Evolutionary conservation across 2,329 filamentous ascomycete species (phyloP).

Genomic region (Gyromitra esculenta): DNA sequence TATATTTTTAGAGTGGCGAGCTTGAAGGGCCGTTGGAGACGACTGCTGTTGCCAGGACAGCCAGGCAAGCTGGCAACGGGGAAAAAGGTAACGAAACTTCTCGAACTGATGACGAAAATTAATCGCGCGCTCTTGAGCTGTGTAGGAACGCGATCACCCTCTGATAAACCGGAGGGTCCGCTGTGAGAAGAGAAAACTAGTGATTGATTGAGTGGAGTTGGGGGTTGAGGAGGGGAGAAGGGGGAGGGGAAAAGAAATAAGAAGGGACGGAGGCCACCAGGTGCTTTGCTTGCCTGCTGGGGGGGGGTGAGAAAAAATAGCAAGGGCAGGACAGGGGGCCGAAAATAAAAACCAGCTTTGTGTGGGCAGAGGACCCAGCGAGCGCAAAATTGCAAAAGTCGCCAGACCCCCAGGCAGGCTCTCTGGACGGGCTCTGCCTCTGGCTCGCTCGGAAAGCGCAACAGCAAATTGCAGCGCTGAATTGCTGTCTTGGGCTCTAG

Average conservation of each 20-base stretch:
- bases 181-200: slow-evolving; percentile 49
- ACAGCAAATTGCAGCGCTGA: slow-evolving; percentile 27
- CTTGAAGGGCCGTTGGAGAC: slow-evolving; percentile 46
- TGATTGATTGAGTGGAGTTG: slow-evolving; percentile 52
- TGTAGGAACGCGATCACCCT: slow-evolving; percentile 56
- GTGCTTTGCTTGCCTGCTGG: slow-evolving; percentile 2
- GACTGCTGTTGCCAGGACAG: slow-evolving; percentile 56
- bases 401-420: slow-evolving; percentile 28
- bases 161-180: slow-evolving; percentile 55
- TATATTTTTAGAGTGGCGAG: slow-evolving; percentile 40
- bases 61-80: slow-evolving; percentile 56
- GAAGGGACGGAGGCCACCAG: slow-evolving; percentile 42
- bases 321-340: slow-evolving; percentile 21
- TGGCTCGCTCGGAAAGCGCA: slow-evolving; percentile 30
- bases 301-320: slow-evolving; percentile 31
- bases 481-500: neutral
- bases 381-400: slow-evolving; percentile 5
- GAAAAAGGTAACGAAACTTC: slow-evolving; percentile 55
- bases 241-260: slow-evolving; percentile 40
- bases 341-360: slow-evolving; percentile 2
- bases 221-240: slow-evolving; percentile 24
- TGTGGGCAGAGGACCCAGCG: too few relatives aligned
- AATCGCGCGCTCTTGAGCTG: slow-evolving; percentile 55
- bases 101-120: slow-evolving; percentile 48
- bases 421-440: neutral